phyloP scores from a whole-genome alignment of 2,329 filamentous ascomycete genomes.

The Huntiella abstrusa region DNA sequence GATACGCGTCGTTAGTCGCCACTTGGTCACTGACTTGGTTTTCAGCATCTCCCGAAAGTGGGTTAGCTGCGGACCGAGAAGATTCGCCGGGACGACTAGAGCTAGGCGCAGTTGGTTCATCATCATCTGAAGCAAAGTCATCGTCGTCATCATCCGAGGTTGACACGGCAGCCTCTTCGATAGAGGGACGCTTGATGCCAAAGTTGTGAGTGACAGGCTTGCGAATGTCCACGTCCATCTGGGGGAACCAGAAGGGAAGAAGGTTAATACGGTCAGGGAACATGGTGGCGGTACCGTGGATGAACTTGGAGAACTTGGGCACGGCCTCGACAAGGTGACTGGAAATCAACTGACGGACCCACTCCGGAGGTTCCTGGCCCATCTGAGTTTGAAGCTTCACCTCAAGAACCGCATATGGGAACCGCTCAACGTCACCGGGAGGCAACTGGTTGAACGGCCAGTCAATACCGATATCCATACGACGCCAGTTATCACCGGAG shows the following conservation, averaged over 20 bases:
- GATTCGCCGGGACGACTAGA: slow-evolving; percentile 1
- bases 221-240: slow-evolving; percentile 95
- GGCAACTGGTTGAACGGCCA: slow-evolving; percentile 84
- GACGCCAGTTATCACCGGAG: slow-evolving; percentile 77
- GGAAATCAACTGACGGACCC: slow-evolving; percentile 82
- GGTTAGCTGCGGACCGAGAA: slow-evolving; percentile 18
- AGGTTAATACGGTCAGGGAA: slow-evolving; percentile 78
- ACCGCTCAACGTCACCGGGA: slow-evolving; percentile 66
- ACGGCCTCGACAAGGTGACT: slow-evolving; percentile 97
- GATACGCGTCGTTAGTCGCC: slow-evolving; percentile 37
- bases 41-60: slow-evolving; percentile 44
- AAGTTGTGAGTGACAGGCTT: slow-evolving; percentile 80
- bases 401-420: slow-evolving; percentile 90
- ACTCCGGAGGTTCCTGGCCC: slow-evolving; percentile 86
- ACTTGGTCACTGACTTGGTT: slow-evolving; percentile 54
- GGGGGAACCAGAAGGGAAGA: slow-evolving; percentile 91
- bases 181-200: slow-evolving; percentile 62
- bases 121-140: slow-evolving; percentile 48
- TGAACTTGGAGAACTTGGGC: slow-evolving; percentile 98
- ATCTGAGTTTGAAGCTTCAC: slow-evolving; percentile 95
- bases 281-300: slow-evolving; percentile 76
- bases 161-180: slow-evolving; percentile 40
- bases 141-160: slow-evolving; percentile 62
- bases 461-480: slow-evolving; percentile 95
- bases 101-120: slow-evolving; percentile 9